Evolutionary conservation across 2,329 filamentous ascomycete species (phyloP), one percentile per base, ranked within the genome.

Genomic region (Lachnellula occidentalis): DNA sequence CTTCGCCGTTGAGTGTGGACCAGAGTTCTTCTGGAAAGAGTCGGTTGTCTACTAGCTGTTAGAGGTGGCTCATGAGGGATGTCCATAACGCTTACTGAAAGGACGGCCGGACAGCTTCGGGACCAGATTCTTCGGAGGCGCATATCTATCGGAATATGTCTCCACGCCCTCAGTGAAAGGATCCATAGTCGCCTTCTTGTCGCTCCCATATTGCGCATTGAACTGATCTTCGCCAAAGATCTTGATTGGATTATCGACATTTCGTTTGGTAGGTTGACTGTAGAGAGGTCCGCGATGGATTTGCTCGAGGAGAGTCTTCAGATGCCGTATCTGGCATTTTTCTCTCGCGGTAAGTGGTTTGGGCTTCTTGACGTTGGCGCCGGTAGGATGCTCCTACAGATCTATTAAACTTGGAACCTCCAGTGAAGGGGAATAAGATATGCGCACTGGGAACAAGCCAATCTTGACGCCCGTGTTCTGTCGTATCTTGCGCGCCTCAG

Each of bases 241-340:
- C 69, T 53, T 72, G 56, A 45, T 69, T 57, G 45, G 70, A 55
- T 56, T 71, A 55, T 72, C 76, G 2, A 55, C 47, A 50, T 66
- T 61, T 34, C 63, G 60, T 45, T 64, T 65, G 1, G 65, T 63
- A 1, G 67, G 58, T 51, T 65, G 61, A 4, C 67, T 69, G 69
- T 82, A 85, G 58, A 82, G 78, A 0, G 82, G 80, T 0, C 82
- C 82, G 46, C 83, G 77, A 61, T 82, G 80, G 54, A 81, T 76
- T 45, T 73, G 73, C 46, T 78, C 76, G 59, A 79, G 79, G 4
- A 84, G 69, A 1, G 68, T 68, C 7, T 78, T 75, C 63, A 79
- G 80, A 55, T 74, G 67, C 50, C 77, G 71, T 48, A 82, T 72
- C 57, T 76, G 72, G 4, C 64, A 64, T 53, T 71, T 70, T 69